A percentile compares a stretch with the other conserved stretches of the same genome.
phyloP scores from a whole-genome alignment of 148 eudicot genomes.

The Heliosperma pusillum region DNA sequence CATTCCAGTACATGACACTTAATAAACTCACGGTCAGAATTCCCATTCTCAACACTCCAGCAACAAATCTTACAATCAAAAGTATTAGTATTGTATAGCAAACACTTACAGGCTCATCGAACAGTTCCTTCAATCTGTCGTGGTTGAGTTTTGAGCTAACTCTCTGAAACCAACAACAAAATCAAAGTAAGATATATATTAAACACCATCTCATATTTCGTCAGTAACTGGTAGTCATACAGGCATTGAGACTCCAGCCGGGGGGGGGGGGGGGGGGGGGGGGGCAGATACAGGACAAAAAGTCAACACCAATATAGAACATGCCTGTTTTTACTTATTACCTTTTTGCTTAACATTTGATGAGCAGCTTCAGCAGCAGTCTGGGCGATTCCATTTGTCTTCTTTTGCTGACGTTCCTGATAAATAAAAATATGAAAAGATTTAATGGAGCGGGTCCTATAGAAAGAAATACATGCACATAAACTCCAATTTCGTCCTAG shows the following conservation, averaged over 20 bases:
- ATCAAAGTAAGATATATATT: background rate
- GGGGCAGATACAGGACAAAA: background rate
- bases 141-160: constrained; percentile 46
- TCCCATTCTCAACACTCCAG: background rate
- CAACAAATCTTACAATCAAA: background rate
- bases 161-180: constrained; percentile 35
- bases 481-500: background rate
- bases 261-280: no score
- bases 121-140: constrained; percentile 40
- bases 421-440: constrained; percentile 8
- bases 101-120: constrained; percentile 41
- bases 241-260: background rate
- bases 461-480: background rate
- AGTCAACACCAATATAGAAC: background rate
- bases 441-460: background rate
- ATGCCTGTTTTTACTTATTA: constrained; percentile 17
- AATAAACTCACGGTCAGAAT: background rate
- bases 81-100: background rate
- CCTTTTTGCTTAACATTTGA: constrained; percentile 58
- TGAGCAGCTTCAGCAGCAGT: constrained; percentile 67
- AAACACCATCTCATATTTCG: background rate
- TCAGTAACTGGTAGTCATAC: background rate
- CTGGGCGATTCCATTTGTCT: constrained; percentile 49
- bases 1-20: background rate
- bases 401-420: constrained; percentile 64